Base-by-base conservation (phyloP, 768 basidiomycete species). In the Amanita rubescens region DNA sequence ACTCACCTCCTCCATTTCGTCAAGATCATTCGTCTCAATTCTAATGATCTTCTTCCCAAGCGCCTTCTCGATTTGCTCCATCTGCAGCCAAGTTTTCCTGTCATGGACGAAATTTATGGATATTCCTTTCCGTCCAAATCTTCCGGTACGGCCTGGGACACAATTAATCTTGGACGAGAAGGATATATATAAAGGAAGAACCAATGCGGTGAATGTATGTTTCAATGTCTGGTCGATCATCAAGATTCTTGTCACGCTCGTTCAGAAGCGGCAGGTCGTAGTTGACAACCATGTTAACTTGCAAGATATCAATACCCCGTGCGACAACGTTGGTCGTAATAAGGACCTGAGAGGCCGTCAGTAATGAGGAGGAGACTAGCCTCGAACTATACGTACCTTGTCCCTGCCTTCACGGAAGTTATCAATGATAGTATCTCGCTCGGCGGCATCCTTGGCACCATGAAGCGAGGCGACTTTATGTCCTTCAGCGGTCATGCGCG, bases 281-380 rank as follows among this genome's bases (percentile, higher is more conserved):
- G 71, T 98, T 98, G 68, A 99, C 93, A n/a, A 98, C 95, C 94
- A 99, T 94, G 76, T 97, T 99, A 62, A 99, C 96, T 73, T 97
- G 95, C 52, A 93, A 77, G 63, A 99, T 96, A 63, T 99, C 96
- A 72, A 99, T 98, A 39, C 96, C 96, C 15, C 96, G 85, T 1
- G 96, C 94, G 58, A 98, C 89, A 64, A 99, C 96, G 69, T 99
- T 99, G 35, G 96, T 99, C 49, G 96, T 98, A 66, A 99, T 99
- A 59, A 99, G 73, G 47, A 81, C 79, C 76, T 78, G 24, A 15
- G 43, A 24, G 11, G 37, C 44, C 51, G 39, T 52, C 32, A 37
- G 17, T n/a, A 19, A 10, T 20, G 35, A 17, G 49, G 27, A 38
- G 8, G 12, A 27, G 27, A 32, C 47, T 3, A 20, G 32, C 17